Evolutionary conservation across 1,284 basidiomycete species (phyloP).

Genomic region (Cryptococcus floricola): DNA sequence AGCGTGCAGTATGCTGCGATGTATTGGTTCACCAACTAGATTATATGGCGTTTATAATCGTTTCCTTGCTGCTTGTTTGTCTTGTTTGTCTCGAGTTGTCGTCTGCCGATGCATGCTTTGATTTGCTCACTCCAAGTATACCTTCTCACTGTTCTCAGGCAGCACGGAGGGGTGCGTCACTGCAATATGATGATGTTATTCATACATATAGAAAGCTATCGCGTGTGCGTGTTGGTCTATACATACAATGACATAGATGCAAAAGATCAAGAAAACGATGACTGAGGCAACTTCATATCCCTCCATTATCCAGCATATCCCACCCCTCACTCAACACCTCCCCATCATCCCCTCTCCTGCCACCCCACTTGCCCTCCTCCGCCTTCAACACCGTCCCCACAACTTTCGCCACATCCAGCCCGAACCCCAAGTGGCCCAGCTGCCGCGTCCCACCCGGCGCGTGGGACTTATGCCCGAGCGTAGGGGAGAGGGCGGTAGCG

Average conservation of each 20-base stretch:
- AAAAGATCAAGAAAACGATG: background rate
- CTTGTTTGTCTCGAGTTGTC: background rate
- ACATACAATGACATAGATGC: too few species aligned
- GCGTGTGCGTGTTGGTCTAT: too few species aligned
- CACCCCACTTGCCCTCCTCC: constrained; percentile 26
- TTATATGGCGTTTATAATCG: background rate
- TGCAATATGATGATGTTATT: too few species aligned
- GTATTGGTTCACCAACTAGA: constrained; percentile 51
- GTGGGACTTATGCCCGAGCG: constrained; percentile 32
- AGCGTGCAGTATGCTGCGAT: constrained; percentile 56
- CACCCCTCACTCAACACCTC: constrained; percentile 35
- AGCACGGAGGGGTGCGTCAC: too few species aligned
- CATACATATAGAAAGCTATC: too few species aligned
- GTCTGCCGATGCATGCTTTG: background rate
- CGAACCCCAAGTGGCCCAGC: constrained; percentile 33
- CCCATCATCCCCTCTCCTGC: constrained; percentile 14
- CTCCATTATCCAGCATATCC: constrained; percentile 33
- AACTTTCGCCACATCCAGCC: constrained; percentile 39
- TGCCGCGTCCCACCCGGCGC: constrained; percentile 27
- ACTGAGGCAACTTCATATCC: background rate
- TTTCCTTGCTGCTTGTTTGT: background rate
- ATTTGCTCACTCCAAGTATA: background rate
- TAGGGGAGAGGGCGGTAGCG: constrained; percentile 22
- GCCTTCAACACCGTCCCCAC: constrained; percentile 26
- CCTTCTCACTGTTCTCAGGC: too few species aligned